Base-by-base conservation (phyloP, 2,329 filamentous ascomycete genomes). In the Chaetomium olivaceum region DNA sequence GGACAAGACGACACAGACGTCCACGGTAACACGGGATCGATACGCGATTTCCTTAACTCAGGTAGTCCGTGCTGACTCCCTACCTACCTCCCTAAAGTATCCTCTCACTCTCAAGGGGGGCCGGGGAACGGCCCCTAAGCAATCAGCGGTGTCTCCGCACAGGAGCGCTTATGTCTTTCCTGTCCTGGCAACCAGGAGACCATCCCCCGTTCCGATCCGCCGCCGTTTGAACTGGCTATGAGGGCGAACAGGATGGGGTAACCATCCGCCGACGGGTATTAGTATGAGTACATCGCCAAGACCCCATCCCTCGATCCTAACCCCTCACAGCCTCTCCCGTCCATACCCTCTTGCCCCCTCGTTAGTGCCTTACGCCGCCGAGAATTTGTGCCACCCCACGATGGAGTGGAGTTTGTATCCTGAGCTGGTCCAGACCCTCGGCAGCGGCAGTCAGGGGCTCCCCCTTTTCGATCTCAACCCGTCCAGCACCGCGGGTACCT, bases 381-480 rank as follows among this genome's bases (percentile, higher is more conserved):
- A 23, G 31, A 1, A n/a, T 29, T 36, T n/a, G n/a, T n/a, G 5
- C 52, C 52, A 31, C 52, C n/a, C 52, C 29, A 23, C 27, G 52
- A 56, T 56, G 52, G 52, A 56, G 31, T 56, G 52, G 52, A 56
- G 52, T 36, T 56, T 36, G 52, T 56, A 56, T 56, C 52, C 52
- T 12, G 52, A 56, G 52, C 16, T 36, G 16, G 52, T 19, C 52
- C 52, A 56, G 29, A 33, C 27, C 14, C 27, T 56, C 52, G 52
- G 52, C 8, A 56, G 16, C 9, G 23, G 16, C 23, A 21, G 7
- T 16, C 52, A 56, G 52, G 9, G 27, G 7, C n/a, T 21, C 7
- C 2, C n/a, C 1, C n/a, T 48, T 8, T 48, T 48, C n/a, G 4
- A 23, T 48, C 3, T 21, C 52, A 7, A 21, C 52, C 29, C n/a